Base-by-base conservation (phyloP, 2,329 filamentous ascomycete genomes). In the Dothideomycetidae sp. region DNA sequence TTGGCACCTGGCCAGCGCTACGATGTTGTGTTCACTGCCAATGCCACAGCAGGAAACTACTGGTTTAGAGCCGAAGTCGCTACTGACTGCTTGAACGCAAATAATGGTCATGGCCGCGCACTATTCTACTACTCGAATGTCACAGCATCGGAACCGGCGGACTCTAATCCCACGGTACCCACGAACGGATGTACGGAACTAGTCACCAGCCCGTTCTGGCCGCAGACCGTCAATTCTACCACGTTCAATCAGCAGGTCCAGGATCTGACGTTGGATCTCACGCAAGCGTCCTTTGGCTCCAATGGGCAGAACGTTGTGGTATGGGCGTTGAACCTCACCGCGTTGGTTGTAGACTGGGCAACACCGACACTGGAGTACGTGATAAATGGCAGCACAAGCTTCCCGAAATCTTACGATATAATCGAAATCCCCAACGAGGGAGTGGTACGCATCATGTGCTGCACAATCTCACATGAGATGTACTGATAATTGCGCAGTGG, bases 11-110 rank as follows among this genome's bases (percentile, higher is more conserved):
- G 56, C 7, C 62, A 66, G 43, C 56, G 63, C 3, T 64, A 65
- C 53, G 62, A 66, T 34, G 61, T 66, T 5, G 50, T 66, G 39
- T 57, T 66, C 48, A 57, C 49, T 13, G 59, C 62, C 29, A 62
- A 64, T 41, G 60, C 64, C 43, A 53, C 60, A 3, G 48, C 51
- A 2, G 59, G 52, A 23, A 61, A 52, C 42, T 65, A 64, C 47
- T 66, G 63, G 62, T 60, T 66, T 47, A 54, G 62, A 3, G 60
- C 62, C 2, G 50, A 56, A 4, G 46, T 53, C 5, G 61, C 57
- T n/a, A 40, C 37, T 3, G 53, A 46, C n/a, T 62, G 60, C 36
- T 47, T 51, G 10, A 50, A 48, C 36, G 56, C 37, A 11, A 55
- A 57, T 32, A 52, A 50, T 21, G 48, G 51, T 33, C 41, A 46